phyloP scores from a whole-genome alignment of 306 rosid species.

The Quercus parvula region DNA sequence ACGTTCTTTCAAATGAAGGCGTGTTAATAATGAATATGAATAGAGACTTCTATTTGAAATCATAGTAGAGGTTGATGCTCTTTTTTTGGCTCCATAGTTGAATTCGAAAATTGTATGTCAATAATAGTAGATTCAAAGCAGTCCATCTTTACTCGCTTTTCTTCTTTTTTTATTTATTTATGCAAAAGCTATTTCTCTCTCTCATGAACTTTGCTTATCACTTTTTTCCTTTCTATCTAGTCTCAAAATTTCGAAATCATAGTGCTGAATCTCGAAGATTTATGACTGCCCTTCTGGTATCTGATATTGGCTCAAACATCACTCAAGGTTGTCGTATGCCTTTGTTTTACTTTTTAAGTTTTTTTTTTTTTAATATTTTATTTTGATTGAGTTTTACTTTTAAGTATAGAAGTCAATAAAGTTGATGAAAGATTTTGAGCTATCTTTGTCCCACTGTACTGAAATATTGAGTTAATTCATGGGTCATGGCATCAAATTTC shows the following conservation, averaged over 20 bases:
- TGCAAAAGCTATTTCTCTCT: conserved; percentile 13
- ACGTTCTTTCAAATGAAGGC: conserved; percentile 15
- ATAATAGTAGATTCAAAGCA: conserved; percentile 17
- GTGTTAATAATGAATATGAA: not conserved
- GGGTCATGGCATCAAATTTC: not conserved
- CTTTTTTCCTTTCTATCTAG: not conserved
- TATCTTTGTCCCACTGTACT: not conserved
- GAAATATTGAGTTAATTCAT: not conserved
- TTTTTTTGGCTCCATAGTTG: conserved; percentile 56
- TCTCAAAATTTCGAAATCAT: not conserved
- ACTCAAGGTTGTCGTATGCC: not conserved
- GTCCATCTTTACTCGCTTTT: conserved; percentile 34
- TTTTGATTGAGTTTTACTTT: not conserved
- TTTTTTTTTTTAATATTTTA: too few relatives aligned
- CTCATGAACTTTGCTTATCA: not conserved
- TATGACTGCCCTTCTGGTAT: not conserved
- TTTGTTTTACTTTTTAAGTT: not conserved
- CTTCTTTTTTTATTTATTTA: not conserved
- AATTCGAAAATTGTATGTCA: conserved; percentile 27
- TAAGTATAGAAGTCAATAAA: not conserved
- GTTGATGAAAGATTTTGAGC: not conserved
- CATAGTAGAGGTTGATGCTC: not conserved
- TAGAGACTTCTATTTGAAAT: not conserved
- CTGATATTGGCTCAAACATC: not conserved
- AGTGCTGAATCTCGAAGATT: not conserved